A percentile compares a stretch with the other conserved stretches of the same genome.
These are phyloP conservation scores for Hordeum pubiflorum DNA, from an alignment of 202 grass and related monocot genomes.

Conservation along the genomic window DNA sequence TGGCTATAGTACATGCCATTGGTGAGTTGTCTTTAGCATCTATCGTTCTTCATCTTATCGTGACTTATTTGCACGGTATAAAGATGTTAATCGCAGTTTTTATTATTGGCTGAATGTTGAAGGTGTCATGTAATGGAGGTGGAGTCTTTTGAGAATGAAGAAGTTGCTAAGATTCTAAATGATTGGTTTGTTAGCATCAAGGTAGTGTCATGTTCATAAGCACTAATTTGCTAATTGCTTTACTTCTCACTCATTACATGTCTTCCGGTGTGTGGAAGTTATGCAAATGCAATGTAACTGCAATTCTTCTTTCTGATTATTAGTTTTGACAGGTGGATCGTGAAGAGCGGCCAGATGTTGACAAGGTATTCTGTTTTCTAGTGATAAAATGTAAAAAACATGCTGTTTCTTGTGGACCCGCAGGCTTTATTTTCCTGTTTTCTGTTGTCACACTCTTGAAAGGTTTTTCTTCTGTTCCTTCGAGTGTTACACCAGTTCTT, in stretches of 20 bases:
- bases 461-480: neutral
- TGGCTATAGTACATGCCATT: constrained; percentile 98
- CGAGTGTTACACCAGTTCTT: neutral
- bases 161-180: constrained; percentile 78
- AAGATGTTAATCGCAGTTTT: neutral
- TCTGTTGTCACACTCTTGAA: neutral
- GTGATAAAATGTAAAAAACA: neutral
- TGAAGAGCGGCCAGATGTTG: constrained; percentile 92
- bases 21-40: constrained; percentile 35
- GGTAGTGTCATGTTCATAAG: constrained; percentile 27
- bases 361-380: constrained; percentile 55
- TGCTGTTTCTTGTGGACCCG: neutral
- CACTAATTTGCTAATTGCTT: neutral
- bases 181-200: constrained; percentile 99
- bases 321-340: constrained; percentile 81
- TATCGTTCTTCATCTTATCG: neutral
- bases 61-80: neutral
- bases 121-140: constrained; percentile 98
- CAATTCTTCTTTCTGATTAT: constrained; percentile 41
- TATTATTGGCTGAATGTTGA: constrained; percentile 8
- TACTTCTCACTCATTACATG: neutral
- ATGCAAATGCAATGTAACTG: neutral
- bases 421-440: neutral
- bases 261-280: neutral
- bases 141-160: constrained; percentile 86